phyloP scores from a whole-genome alignment of 2,329 filamentous ascomycete genomes.

The Diaporthe vexans region DNA sequence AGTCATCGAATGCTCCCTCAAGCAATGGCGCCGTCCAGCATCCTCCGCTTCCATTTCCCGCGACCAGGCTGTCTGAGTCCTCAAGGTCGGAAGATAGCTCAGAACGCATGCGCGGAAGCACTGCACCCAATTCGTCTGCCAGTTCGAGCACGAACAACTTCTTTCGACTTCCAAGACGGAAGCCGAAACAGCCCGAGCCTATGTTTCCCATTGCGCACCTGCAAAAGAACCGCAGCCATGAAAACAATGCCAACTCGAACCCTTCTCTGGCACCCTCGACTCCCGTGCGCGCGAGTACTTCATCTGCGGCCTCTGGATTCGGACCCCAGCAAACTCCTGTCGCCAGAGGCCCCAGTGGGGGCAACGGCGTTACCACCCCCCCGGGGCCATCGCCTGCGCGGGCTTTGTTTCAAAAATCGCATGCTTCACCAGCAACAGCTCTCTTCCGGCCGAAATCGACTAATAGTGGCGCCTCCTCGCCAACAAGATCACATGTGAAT shows the following conservation, averaged over 20 bases:
- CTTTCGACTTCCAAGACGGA: conserved; percentile 84
- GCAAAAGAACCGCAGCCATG: conserved; percentile 76
- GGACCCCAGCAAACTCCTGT: conserved; percentile 33
- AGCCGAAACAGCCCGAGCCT: conserved; percentile 79
- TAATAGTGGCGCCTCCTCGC: conserved; percentile 76
- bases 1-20: conserved; percentile 56
- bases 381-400: conserved; percentile 53
- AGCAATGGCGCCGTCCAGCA: conserved; percentile 73
- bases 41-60: conserved; percentile 73
- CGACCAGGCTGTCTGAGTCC: conserved; percentile 83
- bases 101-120: conserved; percentile 74
- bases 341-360: conserved; percentile 49
- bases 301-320: conserved; percentile 36
- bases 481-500: conserved; percentile 70
- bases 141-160: conserved; percentile 76
- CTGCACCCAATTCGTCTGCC: conserved; percentile 63
- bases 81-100: conserved; percentile 91
- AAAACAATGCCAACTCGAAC: conserved; percentile 54
- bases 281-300: conserved; percentile 45
- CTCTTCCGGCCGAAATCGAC: conserved; percentile 64
- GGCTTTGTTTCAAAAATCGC: conserved; percentile 50
- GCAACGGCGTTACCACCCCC: conserved; percentile 48
- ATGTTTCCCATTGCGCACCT: conserved; percentile 89
- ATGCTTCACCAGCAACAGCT: conserved; percentile 62
- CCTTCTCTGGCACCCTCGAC: conserved; percentile 60